Evolutionary conservation across 257 asterid species (phyloP).

Genomic region (Thymus quinquecostatus): DNA sequence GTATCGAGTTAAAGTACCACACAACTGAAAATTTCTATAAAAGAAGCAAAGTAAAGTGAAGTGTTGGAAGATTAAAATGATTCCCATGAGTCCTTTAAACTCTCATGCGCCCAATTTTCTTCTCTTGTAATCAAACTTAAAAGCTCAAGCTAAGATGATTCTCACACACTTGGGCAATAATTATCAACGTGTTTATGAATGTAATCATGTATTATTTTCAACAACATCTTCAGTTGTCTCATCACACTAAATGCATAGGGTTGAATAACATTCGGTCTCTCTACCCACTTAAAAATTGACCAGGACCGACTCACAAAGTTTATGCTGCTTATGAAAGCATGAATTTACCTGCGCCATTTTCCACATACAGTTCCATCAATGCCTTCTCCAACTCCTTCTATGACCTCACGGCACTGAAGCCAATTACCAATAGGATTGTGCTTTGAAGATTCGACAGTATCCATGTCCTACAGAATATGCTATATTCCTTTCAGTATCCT

Average conservation of each 20-base stretch:
- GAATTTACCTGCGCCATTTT: constrained; percentile 89
- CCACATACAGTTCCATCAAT: constrained; percentile 73
- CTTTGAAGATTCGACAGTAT: constrained; percentile 37
- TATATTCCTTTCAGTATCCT: constrained; percentile 29
- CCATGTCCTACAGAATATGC: constrained; percentile 44
- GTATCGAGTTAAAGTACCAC: too few species aligned
- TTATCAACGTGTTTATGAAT: neutral
- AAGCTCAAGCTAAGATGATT: constrained; percentile 14
- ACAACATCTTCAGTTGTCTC: neutral
- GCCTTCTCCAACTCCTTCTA: constrained; percentile 56
- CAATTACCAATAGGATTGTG: constrained; percentile 74
- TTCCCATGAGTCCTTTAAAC: too few species aligned
- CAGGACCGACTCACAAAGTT: constrained; percentile 7
- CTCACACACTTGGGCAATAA: constrained; percentile 9
- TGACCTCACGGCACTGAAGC: constrained; percentile 78
- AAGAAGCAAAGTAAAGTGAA: too few species aligned
- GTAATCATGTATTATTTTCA: neutral
- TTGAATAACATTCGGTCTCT: neutral
- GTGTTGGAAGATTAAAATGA: too few species aligned
- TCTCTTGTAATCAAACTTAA: neutral
- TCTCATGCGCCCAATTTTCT: too few species aligned
- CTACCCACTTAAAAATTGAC: constrained; percentile 1
- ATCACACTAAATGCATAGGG: neutral
- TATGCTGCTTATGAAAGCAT: neutral
- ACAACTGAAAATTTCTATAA: too few species aligned